Evolutionary conservation across 768 basidiomycete genomes (phyloP).

Genomic region (Gloeopeniophorella convolvens): DNA sequence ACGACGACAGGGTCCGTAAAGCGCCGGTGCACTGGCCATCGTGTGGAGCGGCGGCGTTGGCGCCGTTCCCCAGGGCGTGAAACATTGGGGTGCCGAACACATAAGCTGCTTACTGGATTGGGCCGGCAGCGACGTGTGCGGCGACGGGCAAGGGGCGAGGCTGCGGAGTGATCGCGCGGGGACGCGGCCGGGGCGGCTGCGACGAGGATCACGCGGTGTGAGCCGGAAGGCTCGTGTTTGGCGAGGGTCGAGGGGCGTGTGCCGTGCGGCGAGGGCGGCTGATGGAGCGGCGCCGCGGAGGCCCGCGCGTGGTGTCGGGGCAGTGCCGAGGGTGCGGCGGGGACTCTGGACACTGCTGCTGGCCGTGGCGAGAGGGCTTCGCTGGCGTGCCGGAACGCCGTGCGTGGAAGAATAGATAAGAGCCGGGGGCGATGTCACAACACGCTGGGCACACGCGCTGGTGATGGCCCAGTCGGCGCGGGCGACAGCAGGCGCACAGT

Average conservation of each 20-base stretch:
- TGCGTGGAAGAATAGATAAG: slow-evolving; percentile 18
- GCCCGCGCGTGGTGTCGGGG: slow-evolving; percentile 7
- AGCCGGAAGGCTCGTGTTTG: not conserved
- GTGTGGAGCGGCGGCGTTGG: no score
- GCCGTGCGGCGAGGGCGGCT: slow-evolving; percentile 14
- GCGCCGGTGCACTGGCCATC: no score
- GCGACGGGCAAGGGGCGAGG: not conserved
- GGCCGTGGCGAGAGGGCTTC: slow-evolving; percentile 1
- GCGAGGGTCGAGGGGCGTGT: slow-evolving; percentile 2
- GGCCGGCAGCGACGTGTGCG: not conserved
- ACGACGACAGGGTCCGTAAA: no score
- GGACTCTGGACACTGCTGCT: not conserved
- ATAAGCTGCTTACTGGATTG: not conserved
- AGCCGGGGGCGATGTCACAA: slow-evolving; percentile 19
- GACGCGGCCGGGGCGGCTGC: not conserved
- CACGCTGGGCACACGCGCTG: slow-evolving; percentile 19
- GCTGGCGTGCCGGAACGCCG: slow-evolving; percentile 7
- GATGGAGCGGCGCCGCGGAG: slow-evolving; percentile 8
- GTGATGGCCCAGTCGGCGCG: slow-evolving; percentile 20
- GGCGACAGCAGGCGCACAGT: slow-evolving; percentile 21
- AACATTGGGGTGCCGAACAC: no score
- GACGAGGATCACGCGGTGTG: not conserved
- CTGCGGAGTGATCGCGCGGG: not conserved
- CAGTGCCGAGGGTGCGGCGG: slow-evolving; percentile 12
- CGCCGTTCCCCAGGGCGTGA: no score